phyloP scores from a whole-genome alignment of 1,284 basidiomycete species.

The Wallemia ichthyophaga region DNA sequence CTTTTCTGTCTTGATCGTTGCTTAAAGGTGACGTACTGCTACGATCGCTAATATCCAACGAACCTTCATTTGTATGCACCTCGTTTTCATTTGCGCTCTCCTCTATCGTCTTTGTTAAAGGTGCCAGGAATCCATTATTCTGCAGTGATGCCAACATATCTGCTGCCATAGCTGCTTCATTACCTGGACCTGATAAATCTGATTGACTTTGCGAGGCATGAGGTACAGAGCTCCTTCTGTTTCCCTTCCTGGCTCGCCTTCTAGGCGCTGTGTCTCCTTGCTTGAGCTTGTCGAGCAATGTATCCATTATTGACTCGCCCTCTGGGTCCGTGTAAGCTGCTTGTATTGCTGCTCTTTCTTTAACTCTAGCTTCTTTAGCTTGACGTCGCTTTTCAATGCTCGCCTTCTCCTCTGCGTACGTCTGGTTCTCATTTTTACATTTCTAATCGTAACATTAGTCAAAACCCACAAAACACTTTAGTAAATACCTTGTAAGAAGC shows the following conservation, averaged over 20 bases:
- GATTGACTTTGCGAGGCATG: slow-evolving; percentile 12
- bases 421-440: slow-evolving; percentile 48
- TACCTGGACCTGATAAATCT: slow-evolving; percentile 20
- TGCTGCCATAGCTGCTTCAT: slow-evolving; percentile 31
- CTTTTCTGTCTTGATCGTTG: slow-evolving; percentile 1
- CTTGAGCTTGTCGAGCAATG: slow-evolving; percentile 36
- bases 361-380: slow-evolving; percentile 9
- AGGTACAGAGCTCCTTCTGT: slow-evolving; percentile 17
- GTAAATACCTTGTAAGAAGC: slow-evolving; percentile 50
- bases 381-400: slow-evolving; percentile 27
- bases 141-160: slow-evolving; percentile 41
- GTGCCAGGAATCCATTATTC: slow-evolving; percentile 24
- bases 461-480: background rate
- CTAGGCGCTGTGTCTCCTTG: slow-evolving; percentile 29
- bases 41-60: background rate
- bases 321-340: slow-evolving; percentile 25
- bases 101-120: slow-evolving; percentile 13
- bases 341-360: slow-evolving; percentile 27
- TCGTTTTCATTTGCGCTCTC: background rate
- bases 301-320: slow-evolving; percentile 30
- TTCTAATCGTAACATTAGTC: slow-evolving; percentile 24
- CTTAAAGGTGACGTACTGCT: background rate
- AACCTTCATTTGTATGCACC: background rate
- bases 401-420: slow-evolving; percentile 30
- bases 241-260: slow-evolving; percentile 11